Evolutionary conservation across 106 monocot species (phyloP), one percentile per base, ranked within the genome.

Genomic region (Apostasia ramifera): DNA sequence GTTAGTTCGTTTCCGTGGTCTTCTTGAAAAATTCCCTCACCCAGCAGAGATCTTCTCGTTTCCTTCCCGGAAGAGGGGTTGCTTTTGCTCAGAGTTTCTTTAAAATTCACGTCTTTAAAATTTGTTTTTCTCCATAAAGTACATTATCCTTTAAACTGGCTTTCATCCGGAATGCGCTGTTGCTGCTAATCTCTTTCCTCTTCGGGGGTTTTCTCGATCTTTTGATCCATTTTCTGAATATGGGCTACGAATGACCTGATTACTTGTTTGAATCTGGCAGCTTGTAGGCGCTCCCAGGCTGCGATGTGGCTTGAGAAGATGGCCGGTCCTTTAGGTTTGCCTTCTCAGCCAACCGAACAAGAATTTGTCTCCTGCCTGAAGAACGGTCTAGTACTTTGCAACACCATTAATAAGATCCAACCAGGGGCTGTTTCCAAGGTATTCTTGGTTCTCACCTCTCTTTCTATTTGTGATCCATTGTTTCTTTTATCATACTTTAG

Each of bases 321-420:
- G 66, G 59, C 49, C 1, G 91, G 91, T 0, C 78, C 88, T 15
- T 57, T 92, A 12, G 70, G 78, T 1, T 40, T 92, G 44, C 26
- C 88, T 0, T 40, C 60, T 2, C 65, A 73, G 41, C 91, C 91
- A 0, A 77, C 91, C 3, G 91, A 92, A 69, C 65, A 72, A 38
- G 85, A 92, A 43, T 87, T 91, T 52, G 54, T 82, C 49, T 67
- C 85, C 53, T 76, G 78, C 76, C 65, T 92, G 55, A 75, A 83
- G 66, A 92, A 71, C 53, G 91, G 88, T 7, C 69, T 92, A 14
- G 70, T 82, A 40, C 88, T 92, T 0, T 92, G 91, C 80, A 85
- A 85, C 47, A 55, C 77, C 59, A 78, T 92, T 38, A 92, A 92
- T 68, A 92, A 85, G 81, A 81, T 92, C 67, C 77, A 85, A 26